A percentile compares a stretch with the other conserved stretches of the same genome.
These are phyloP conservation scores for Metschnikowia kunwiensis DNA, from an alignment of 805 yeast species.

Conservation along the genomic window DNA sequence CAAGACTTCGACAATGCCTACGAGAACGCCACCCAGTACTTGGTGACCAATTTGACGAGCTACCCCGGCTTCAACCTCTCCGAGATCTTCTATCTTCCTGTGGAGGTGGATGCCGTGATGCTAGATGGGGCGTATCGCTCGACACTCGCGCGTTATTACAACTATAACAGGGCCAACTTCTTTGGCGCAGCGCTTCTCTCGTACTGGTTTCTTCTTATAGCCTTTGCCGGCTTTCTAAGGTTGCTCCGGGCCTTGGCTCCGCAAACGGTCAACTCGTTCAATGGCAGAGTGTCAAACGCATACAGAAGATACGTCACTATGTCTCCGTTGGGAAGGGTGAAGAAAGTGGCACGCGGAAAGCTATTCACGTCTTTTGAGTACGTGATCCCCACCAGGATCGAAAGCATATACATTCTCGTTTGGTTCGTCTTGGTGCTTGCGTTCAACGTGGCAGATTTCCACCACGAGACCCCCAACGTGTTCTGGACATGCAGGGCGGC, in stretches of 20 bases:
- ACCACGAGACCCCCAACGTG: constrained; percentile 7
- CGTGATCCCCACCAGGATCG: constrained; percentile 28
- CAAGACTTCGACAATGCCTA: constrained; percentile 32
- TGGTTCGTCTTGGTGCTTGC: constrained; percentile 13
- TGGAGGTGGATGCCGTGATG: constrained; percentile 21
- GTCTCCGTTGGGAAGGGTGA: constrained; percentile 24
- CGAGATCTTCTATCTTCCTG: constrained; percentile 34
- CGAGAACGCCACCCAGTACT: constrained; percentile 38
- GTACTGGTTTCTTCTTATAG: constrained; percentile 46
- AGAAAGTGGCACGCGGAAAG: constrained; percentile 5
- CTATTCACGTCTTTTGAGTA: constrained; percentile 17
- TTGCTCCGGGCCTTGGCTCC: constrained; percentile 42
- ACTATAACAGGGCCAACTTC: constrained; percentile 36
- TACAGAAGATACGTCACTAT: constrained; percentile 25
- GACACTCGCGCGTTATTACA: constrained; percentile 31
- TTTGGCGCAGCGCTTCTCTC: constrained; percentile 40
- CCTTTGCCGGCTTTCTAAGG: constrained; percentile 39
- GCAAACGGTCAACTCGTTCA: constrained; percentile 23
- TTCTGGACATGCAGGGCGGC: neutral
- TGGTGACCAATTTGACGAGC: constrained; percentile 28
- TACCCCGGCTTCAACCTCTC: constrained; percentile 30
- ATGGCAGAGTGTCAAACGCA: constrained; percentile 26
- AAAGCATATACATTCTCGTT: constrained; percentile 23
- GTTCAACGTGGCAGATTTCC: constrained; percentile 9
- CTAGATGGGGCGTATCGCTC: constrained; percentile 26